Percentiles rank a stretch among this genome's conserved stretches.
phyloP scores from a whole-genome alignment of 1,284 basidiomycete species.

The Naganishia albida region DNA sequence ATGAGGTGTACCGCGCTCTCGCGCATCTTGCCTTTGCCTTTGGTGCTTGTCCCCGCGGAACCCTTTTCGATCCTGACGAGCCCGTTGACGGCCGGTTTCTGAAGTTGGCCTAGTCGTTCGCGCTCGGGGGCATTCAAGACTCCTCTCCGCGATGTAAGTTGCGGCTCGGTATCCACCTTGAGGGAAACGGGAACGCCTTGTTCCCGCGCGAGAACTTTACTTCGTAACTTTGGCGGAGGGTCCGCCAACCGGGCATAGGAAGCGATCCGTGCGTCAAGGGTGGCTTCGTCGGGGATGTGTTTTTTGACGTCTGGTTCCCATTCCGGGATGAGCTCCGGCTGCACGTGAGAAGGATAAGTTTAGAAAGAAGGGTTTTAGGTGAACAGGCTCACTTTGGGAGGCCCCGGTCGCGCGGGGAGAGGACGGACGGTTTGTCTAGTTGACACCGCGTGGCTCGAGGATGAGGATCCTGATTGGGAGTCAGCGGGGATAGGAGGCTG shows the following conservation, averaged over 20 bases:
- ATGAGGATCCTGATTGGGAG: neutral
- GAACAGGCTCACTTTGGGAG: slow-evolving; percentile 25
- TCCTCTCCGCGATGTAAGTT: neutral
- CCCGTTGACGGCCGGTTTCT: slow-evolving; percentile 28
- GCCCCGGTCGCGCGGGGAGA: slow-evolving; percentile 31
- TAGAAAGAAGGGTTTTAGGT: neutral
- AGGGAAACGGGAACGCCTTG: slow-evolving; percentile 2
- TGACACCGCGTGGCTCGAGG: slow-evolving; percentile 6
- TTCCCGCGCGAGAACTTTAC: slow-evolving; percentile 19
- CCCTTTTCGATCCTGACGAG: slow-evolving; percentile 20
- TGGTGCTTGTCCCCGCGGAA: neutral
- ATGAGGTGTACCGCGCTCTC: slow-evolving; percentile 13
- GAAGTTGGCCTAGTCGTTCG: slow-evolving; percentile 23
- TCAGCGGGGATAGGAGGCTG: neutral
- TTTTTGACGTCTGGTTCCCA: slow-evolving; percentile 34
- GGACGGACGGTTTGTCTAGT: neutral
- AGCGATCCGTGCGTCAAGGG: slow-evolving; percentile 31
- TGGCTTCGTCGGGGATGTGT: slow-evolving; percentile 30
- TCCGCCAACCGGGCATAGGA: slow-evolving; percentile 24
- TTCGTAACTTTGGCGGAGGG: slow-evolving; percentile 27
- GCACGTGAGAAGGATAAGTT: neutral
- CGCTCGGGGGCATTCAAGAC: neutral
- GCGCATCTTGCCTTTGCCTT: slow-evolving; percentile 19
- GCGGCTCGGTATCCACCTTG: neutral
- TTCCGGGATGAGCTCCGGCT: slow-evolving; percentile 29